These are phyloP conservation scores for Plasmodium knowlesi DNA, from an alignment of 169 alveolate genomes.

Conservation along the genomic window DNA sequence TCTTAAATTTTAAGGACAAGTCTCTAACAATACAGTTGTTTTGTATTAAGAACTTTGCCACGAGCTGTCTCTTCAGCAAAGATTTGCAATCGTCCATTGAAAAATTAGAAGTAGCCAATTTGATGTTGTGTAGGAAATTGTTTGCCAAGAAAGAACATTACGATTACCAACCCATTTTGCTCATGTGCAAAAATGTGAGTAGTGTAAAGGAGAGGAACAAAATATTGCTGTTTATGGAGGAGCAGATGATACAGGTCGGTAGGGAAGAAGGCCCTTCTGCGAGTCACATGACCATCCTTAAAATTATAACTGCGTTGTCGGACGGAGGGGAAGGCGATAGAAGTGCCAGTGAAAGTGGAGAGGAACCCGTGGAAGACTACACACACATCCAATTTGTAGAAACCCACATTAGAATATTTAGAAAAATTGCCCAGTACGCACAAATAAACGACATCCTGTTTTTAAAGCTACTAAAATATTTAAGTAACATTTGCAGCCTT, in stretches of 20 bases:
- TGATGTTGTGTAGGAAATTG: constrained; percentile 22
- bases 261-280: neutral
- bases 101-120: constrained; percentile 24
- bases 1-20: neutral
- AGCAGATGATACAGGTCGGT: neutral
- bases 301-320: constrained; percentile 21
- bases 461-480: constrained; percentile 43
- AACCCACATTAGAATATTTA: constrained; percentile 60
- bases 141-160: constrained; percentile 14
- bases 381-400: constrained; percentile 1
- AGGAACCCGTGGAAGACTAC: neutral
- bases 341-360: neutral
- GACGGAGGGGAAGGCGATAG: neutral
- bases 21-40: constrained; percentile 10
- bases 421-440: neutral
- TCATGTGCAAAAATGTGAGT: constrained; percentile 58
- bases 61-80: constrained; percentile 33
- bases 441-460: constrained; percentile 8
- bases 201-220: constrained; percentile 34
- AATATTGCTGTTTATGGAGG: constrained; percentile 37
- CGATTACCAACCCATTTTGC: constrained; percentile 33
- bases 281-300: neutral
- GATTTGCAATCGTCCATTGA: constrained; percentile 12
- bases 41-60: constrained; percentile 35
- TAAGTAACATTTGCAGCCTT: constrained; percentile 35